Evolutionary conservation across 805 yeast species (phyloP), one percentile per base, ranked within the genome.

Genomic region (Sugiyamaella qingdaonensis): DNA sequence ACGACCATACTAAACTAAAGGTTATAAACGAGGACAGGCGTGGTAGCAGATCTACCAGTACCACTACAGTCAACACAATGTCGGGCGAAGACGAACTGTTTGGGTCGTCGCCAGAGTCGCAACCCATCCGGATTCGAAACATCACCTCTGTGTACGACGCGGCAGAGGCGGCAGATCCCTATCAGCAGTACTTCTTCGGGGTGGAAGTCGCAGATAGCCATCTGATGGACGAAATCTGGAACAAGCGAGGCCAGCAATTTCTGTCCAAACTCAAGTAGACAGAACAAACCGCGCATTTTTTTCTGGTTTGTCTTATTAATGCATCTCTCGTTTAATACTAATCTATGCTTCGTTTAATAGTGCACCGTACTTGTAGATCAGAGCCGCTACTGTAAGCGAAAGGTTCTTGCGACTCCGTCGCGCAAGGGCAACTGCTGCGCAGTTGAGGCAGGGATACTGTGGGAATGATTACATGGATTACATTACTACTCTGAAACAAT

Each of bases 191-290:
- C 44, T 36, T 47, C 16, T 43, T 34, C 11, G 48, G 52, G 13
- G 29, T 10, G 9, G 44, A 24, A 29, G 39, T 42, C 9, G 47
- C 39, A 4, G 51, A 44, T 3, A 10, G 32, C 10, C 31, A 4
- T 14, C 19, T 31, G 41, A 33, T 49, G 21, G 54, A 51, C 21
- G 55, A 50, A 24, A 50, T 57, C 13, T 57, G 61, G 61, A 31
- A 49, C 13, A 43, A 51, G 41, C 52, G 61, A 11, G 59, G 54
- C 21, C 54, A 54, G 45, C 41, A 34, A 36, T 57, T 55, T 43
- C 35, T 56, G 33, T 46, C 53, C 33, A 35, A 39, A 13, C 16
- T 54, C 8, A 24, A 24, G 29, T 24, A 24, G 29, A 7, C 29
- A n/a, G n/a, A n/a, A n/a, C n/a, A n/a, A n/a, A n/a, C 33, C 43